Base-by-base conservation (phyloP, 352 stramenopile species). In the Pythium rishiriense region DNA sequence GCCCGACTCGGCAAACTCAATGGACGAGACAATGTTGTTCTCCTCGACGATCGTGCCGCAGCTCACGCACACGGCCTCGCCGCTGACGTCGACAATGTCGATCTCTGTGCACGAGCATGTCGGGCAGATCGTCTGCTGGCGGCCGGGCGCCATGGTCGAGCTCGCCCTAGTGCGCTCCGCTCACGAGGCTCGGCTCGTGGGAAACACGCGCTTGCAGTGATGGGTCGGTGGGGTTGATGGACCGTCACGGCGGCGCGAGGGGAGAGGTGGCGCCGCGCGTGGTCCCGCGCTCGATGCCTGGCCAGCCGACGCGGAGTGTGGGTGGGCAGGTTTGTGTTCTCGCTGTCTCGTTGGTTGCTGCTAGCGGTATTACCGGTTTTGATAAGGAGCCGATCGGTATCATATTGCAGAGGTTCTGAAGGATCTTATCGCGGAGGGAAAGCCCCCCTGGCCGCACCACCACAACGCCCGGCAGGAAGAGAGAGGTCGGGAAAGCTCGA, bases 1-100 rank as follows among this genome's bases (percentile, higher is more conserved):
- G 31, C 89, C 85, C 5, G 88, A 91, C 74, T 99, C 97, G 37
- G 97, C 87, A 74, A 99, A 99, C 79, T 99, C 97, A 37, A 99
- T 85, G 43, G 83, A 94, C 47, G 90, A 98, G 26, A 99, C 96
- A 72, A 99, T 99, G 46, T 97, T 93, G 78, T 98, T 99, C 83
- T 98, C 94, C 75, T 99, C 97, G 6, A 99, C 78, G 42, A 99
- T 98, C 17, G 97, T 93, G 48, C 85, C 85, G 62, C 84, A 96
- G 72, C 75, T 90, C 59, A 96, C 86, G 72, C 88, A 96, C 37
- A 96, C 87, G 51, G 88, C 78, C 63, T 95, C 87, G 43, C 88
- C 88, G 66, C 82, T 95, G 43, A 96, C 86, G 58, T 98, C 94
- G 35, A 98, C 84, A 37, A 94, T 88, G 79, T 98, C 95, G 73